These are phyloP conservation scores for Rugiboletus extremiorientalis DNA, from an alignment of 1,284 basidiomycete genomes.

Conservation along the genomic window DNA sequence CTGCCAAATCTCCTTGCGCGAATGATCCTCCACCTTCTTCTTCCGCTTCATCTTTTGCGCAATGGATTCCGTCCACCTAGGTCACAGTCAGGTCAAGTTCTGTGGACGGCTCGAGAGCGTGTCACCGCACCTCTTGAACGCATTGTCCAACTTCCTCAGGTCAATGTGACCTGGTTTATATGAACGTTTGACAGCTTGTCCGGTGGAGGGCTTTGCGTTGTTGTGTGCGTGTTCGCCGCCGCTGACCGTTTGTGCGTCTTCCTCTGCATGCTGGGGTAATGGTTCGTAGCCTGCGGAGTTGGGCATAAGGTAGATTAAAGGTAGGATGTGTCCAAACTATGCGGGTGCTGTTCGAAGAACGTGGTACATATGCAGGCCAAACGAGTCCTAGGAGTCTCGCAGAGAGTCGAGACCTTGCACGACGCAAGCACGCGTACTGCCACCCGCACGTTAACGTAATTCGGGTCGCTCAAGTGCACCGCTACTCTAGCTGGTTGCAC, in stretches of 20 bases:
- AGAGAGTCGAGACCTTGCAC: not conserved
- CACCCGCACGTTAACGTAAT: slow-evolving; percentile 22
- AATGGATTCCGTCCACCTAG: slow-evolving; percentile 82
- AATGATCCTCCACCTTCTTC: slow-evolving; percentile 68
- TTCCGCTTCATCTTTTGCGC: slow-evolving; percentile 81
- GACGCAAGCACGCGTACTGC: slow-evolving; percentile 17
- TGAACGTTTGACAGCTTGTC: slow-evolving; percentile 46
- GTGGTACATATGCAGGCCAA: no score
- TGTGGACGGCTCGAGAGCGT: not conserved
- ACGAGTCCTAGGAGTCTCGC: slow-evolving; percentile 16
- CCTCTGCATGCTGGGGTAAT: slow-evolving; percentile 57
- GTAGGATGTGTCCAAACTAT: slow-evolving; percentile 3
- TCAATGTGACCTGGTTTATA: slow-evolving; percentile 66
- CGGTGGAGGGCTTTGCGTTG: slow-evolving; percentile 32
- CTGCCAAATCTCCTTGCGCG: slow-evolving; percentile 69
- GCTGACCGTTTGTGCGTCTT: slow-evolving; percentile 53
- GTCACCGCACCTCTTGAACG: slow-evolving; percentile 70
- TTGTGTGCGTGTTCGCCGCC: slow-evolving; percentile 36
- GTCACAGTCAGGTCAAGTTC: slow-evolving; percentile 4
- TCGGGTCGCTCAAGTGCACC: no score
- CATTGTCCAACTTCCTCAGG: slow-evolving; percentile 72
- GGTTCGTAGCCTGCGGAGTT: slow-evolving; percentile 63
- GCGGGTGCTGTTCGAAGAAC: slow-evolving; percentile 1
- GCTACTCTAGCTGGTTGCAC: no score
- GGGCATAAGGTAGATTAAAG: slow-evolving; percentile 40